Base-by-base conservation (phyloP, 768 basidiomycete species). In the Mycena olivaceomarginata region DNA sequence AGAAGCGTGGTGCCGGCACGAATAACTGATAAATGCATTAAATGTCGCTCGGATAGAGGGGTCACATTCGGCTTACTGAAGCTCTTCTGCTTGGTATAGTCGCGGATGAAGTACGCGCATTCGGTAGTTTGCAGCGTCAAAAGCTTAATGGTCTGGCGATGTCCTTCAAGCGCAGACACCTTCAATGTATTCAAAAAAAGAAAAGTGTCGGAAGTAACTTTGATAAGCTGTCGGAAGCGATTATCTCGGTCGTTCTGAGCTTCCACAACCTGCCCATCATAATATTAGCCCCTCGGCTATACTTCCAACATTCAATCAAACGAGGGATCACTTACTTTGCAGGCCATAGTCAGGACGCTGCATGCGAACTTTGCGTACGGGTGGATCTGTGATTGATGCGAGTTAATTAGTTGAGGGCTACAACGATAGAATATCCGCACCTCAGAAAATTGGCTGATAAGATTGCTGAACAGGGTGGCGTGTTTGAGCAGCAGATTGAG, bases 41-140 rank as follows among this genome's bases (percentile, higher is more conserved):
- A 48, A 45, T 31, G 31, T 31, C 31, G 12, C 62, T 41, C 39
- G n/a, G 25, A 63, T 0, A 22, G 7, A 63, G 62, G 31, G 40
- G n/a, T n/a, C n/a, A 16, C 43, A 0, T 7, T 15, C 2, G 8
- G 60, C 80, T 57, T 53, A 84, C 83, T 45, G 20, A 82, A 77
- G 37, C 73, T 78, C 39, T 74, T 80, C 22, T 66, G 77, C 66
- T 74, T 80, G 48, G 80, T 72, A 66, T 84, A 83, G 45, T 82
- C 82, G 11, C 72, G 77, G 40, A 85, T 83, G 56, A 85, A 85
- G 75, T 84, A 84, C 2, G 79, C 81, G 60, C 84, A 85, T 63
- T 85, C 84, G 7, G 79, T 76, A 4, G 81, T 81, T 74, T 85
- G 84, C 20, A 76, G 65, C 8, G 77, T 67, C 56, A 85, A 67